Conservation (phyloP, 345 rosid species). For the Theobroma cacao region DNA sequence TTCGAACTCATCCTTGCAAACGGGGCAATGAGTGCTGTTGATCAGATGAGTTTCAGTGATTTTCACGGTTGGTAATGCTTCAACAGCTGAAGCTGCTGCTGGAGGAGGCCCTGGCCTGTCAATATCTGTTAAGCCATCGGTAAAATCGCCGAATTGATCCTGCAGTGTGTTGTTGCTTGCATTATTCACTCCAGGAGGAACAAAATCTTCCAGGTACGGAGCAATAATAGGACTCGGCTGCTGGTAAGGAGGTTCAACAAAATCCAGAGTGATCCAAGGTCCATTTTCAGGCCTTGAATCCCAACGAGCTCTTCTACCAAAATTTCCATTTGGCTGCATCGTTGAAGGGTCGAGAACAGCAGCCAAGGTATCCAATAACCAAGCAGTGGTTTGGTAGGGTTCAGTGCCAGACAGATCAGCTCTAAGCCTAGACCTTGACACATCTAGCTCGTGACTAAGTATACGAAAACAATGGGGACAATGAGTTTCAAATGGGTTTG, state of each 20-base stretch:
- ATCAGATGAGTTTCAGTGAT: slow-evolving; percentile 31
- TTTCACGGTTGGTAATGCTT: slow-evolving; percentile 42
- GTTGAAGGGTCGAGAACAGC: slow-evolving; percentile 20
- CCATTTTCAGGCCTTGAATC: slow-evolving; percentile 31
- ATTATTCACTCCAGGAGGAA: neutral
- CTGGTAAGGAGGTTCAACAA: slow-evolving; percentile 21
- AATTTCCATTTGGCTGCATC: neutral
- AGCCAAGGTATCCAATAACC: slow-evolving; percentile 26
- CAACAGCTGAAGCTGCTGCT: slow-evolving; percentile 39
- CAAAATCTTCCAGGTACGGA: neutral
- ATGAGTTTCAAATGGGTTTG: slow-evolving; percentile 31
- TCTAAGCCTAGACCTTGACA: slow-evolving; percentile 31
- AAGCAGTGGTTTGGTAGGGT: slow-evolving; percentile 9
- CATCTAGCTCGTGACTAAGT: slow-evolving; percentile 51
- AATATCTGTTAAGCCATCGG: slow-evolving; percentile 20
- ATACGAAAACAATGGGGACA: slow-evolving; percentile 55
- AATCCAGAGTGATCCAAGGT: slow-evolving; percentile 61
- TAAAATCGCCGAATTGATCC: too few species aligned
- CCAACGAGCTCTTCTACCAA: slow-evolving; percentile 30
- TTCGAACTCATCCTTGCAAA: slow-evolving; percentile 74
- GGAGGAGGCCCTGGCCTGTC: slow-evolving; percentile 51
- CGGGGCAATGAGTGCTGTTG: slow-evolving; percentile 49
- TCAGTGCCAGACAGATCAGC: slow-evolving; percentile 6
- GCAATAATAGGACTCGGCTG: neutral
- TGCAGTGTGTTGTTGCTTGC: neutral